These are phyloP conservation scores for Aspergillus transmontanensis DNA, from an alignment of 2,329 filamentous ascomycete genomes.

Conservation along the genomic window DNA sequence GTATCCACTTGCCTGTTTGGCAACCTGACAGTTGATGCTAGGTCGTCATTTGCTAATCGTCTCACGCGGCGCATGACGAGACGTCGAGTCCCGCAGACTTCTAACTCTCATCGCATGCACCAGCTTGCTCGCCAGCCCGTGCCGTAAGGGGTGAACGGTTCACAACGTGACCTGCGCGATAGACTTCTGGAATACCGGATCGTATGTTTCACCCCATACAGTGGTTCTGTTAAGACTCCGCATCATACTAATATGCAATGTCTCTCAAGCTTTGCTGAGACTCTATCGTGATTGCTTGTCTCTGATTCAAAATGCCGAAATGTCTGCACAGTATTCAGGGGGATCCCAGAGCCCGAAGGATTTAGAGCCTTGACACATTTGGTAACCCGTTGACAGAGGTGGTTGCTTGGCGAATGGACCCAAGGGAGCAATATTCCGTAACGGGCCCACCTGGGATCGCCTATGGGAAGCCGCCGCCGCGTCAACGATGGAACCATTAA, in stretches of 20 bases:
- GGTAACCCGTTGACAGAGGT: not conserved
- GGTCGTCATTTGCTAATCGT: not conserved
- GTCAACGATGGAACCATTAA: not conserved
- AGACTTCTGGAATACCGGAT: not conserved
- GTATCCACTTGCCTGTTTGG: not conserved
- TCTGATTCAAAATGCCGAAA: not conserved
- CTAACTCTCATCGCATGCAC: not conserved
- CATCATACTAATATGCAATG: not conserved
- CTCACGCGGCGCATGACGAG: not conserved
- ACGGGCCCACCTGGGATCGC: not conserved
- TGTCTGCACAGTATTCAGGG: not conserved
- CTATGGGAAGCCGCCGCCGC: not conserved
- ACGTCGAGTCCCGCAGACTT: not conserved
- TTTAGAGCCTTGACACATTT: not conserved
- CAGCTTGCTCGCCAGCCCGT: too few species aligned
- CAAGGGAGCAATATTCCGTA: not conserved
- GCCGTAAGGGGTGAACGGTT: not conserved
- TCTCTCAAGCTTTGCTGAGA: not conserved
- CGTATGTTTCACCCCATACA: not conserved
- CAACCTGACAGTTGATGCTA: not conserved
- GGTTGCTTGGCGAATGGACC: not conserved
- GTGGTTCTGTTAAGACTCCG: not conserved
- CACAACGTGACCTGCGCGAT: not conserved
- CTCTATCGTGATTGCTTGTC: not conserved
- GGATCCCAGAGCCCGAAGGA: not conserved